A percentile compares a stretch with the other conserved stretches of the same genome.
phyloP scores from a whole-genome alignment of 257 asterid species.

The Lithospermum erythrorhizon region DNA sequence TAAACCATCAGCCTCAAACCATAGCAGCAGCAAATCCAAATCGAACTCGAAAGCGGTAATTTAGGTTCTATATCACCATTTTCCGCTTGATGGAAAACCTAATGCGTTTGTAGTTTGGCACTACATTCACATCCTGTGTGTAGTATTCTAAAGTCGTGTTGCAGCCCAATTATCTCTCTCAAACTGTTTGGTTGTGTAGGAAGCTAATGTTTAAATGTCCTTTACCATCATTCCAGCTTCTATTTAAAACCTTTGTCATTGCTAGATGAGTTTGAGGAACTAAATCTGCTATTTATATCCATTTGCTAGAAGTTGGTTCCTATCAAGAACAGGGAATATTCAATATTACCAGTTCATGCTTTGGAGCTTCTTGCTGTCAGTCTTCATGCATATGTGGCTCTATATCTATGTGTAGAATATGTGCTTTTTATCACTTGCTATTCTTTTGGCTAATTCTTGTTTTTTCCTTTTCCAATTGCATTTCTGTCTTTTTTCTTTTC shows the following conservation, averaged over 20 bases:
- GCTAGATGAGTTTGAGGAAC: not conserved
- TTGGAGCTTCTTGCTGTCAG: not conserved
- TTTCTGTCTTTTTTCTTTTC: too few species aligned
- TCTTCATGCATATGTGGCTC: too few species aligned
- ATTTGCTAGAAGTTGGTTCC: not conserved
- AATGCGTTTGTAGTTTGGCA: not conserved
- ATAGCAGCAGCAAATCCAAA: not conserved
- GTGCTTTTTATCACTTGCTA: too few species aligned
- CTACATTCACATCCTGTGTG: not conserved
- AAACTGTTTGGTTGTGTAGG: not conserved
- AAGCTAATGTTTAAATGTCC: not conserved
- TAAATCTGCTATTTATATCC: not conserved
- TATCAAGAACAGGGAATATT: not conserved
- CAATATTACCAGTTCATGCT: not conserved
- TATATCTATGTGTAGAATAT: too few species aligned
- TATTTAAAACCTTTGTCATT: not conserved
- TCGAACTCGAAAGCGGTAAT: not conserved
- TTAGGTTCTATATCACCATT: not conserved
- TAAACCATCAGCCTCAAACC: not conserved
- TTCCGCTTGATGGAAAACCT: not conserved
- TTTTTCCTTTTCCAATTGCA: too few species aligned
- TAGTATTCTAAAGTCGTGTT: too few species aligned
- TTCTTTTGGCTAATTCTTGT: too few species aligned
- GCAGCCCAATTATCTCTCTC: too few species aligned
- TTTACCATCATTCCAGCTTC: not conserved